phyloP scores from a whole-genome alignment of 2,329 filamentous ascomycete genomes.

The Monosporascus sp. region DNA sequence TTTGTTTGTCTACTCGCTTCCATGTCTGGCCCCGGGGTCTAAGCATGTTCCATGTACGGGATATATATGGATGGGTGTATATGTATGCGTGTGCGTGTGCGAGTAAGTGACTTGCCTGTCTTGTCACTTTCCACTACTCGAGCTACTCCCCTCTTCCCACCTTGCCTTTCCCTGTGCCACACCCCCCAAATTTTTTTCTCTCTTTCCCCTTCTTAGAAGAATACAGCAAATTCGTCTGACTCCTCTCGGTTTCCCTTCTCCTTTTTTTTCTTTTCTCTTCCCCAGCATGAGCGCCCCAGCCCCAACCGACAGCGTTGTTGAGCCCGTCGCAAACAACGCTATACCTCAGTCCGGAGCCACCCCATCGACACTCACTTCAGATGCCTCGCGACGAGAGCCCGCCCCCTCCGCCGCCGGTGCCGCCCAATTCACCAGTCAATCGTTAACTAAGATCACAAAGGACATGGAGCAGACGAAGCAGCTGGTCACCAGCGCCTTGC shows the following conservation, averaged over 20 bases:
- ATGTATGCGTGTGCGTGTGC: neutral
- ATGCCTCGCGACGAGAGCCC: slow-evolving; percentile 61
- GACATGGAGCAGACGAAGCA: slow-evolving; percentile 27
- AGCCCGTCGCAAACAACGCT: slow-evolving; percentile 29
- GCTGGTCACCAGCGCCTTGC: slow-evolving; percentile 64
- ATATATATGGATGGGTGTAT: neutral
- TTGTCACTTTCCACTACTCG: slow-evolving; percentile 17
- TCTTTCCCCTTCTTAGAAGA: slow-evolving; percentile 19
- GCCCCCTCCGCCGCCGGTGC: slow-evolving; percentile 55
- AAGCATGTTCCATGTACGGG: too few relatives aligned
- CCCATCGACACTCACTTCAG: slow-evolving; percentile 33
- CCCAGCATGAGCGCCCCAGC: slow-evolving; percentile 32
- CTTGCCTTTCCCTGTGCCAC: slow-evolving; percentile 24
- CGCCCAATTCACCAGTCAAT: slow-evolving; percentile 62
- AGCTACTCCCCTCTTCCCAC: slow-evolving; percentile 16
- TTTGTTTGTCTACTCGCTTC: slow-evolving; percentile 13
- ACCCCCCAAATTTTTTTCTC: slow-evolving; percentile 23
- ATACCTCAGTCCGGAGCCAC: slow-evolving; percentile 22
- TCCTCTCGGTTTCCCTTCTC: slow-evolving; percentile 24
- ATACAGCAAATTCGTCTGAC: slow-evolving; percentile 22
- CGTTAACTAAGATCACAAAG: slow-evolving; percentile 43
- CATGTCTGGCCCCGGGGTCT: slow-evolving; percentile 11
- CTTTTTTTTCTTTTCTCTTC: slow-evolving; percentile 21
- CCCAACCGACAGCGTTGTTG: slow-evolving; percentile 29
- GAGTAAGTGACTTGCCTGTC: slow-evolving; percentile 10